Conservation (phyloP, 2,329 filamentous ascomycete genomes). For the Pseudogymnoascus sp. region DNA sequence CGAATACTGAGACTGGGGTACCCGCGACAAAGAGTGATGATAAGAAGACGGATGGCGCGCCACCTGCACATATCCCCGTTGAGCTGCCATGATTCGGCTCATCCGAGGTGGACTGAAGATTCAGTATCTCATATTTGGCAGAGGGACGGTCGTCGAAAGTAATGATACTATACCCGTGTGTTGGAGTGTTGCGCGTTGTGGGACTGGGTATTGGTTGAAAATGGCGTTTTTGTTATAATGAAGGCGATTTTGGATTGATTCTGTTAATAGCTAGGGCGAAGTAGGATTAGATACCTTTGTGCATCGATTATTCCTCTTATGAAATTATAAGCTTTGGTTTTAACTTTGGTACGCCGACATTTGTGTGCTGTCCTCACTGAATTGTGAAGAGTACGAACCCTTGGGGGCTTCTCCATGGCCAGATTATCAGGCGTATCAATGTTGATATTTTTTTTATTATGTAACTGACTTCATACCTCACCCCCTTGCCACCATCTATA, state of each 20-base stretch:
- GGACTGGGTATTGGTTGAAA: neutral
- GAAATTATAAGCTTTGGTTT: neutral
- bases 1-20: neutral
- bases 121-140: neutral
- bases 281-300: neutral
- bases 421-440: too few relatives aligned
- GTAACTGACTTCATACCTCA: too few relatives aligned
- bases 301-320: neutral
- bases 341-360: too few relatives aligned
- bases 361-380: too few relatives aligned
- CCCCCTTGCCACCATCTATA: too few relatives aligned
- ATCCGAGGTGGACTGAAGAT: neutral
- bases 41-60: neutral
- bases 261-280: neutral
- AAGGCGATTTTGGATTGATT: neutral
- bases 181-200: neutral
- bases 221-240: neutral
- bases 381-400: too few relatives aligned
- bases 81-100: neutral
- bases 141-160: neutral
- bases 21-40: neutral
- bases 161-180: conserved; percentile 3
- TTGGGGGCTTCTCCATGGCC: too few relatives aligned
- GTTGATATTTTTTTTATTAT: too few relatives aligned
- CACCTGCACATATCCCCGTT: neutral